phyloP scores from a whole-genome alignment of 306 rosid genomes.

The Fragaria iinumae region DNA sequence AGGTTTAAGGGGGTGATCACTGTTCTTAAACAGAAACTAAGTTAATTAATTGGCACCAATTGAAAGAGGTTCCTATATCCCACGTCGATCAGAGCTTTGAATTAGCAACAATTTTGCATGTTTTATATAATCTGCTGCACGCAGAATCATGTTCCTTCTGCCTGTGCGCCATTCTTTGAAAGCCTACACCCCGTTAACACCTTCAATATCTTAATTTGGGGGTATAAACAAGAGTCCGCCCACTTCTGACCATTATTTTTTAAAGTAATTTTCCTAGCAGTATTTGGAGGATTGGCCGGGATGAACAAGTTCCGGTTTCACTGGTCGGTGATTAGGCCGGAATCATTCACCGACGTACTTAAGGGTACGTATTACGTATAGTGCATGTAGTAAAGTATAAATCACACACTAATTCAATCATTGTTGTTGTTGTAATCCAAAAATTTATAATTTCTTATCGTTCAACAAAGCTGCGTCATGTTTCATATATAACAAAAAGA shows the following conservation, averaged over 20 bases:
- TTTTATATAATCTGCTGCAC: background rate
- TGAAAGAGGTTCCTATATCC: background rate
- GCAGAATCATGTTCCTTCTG: background rate
- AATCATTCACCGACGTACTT: no score
- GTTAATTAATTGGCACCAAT: background rate
- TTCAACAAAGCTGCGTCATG: no score
- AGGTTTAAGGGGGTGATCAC: background rate
- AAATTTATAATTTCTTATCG: no score
- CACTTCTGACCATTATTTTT: background rate
- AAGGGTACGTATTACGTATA: no score
- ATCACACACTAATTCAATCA: no score
- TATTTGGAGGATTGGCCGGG: background rate
- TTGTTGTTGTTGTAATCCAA: no score
- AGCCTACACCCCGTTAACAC: background rate
- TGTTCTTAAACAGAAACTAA: background rate
- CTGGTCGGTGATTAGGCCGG: no score
- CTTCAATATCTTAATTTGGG: background rate
- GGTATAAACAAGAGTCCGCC: background rate
- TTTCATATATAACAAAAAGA: no score
- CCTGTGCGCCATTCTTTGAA: background rate
- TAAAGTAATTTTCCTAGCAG: no score
- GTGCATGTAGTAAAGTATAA: no score
- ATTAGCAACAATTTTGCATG: background rate
- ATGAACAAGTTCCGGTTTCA: background rate
- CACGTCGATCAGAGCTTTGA: background rate